Conservation (phyloP, 768 basidiomycete genomes). For the Hemileccinum rubropunctum region DNA sequence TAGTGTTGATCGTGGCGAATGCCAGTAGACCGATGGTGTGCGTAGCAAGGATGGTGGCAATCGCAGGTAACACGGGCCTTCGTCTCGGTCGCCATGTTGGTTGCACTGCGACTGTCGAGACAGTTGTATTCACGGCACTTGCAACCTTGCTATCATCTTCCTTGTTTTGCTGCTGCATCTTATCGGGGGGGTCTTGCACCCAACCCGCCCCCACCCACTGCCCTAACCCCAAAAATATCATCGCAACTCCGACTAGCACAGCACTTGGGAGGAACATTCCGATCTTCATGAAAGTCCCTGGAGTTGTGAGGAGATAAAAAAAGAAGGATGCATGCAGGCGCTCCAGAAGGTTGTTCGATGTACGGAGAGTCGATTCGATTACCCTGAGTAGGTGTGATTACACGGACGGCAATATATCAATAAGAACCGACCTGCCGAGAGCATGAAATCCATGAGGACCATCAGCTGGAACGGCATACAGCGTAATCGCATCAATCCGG, state of each 20-base stretch:
- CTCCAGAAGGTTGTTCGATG: slow-evolving; percentile 92
- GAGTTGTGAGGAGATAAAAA: slow-evolving; percentile 70
- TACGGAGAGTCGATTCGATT: slow-evolving; percentile 84
- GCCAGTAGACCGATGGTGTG: slow-evolving; percentile 53
- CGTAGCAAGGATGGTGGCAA: slow-evolving; percentile 53
- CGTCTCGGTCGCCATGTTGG: slow-evolving; percentile 28
- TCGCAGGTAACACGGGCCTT: slow-evolving; percentile 52
- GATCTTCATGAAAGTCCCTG: slow-evolving; percentile 78
- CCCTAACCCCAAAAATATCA: slow-evolving; percentile 81
- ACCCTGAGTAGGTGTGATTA: slow-evolving; percentile 43
- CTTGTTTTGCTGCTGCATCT: slow-evolving; percentile 1
- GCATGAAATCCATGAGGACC: slow-evolving; percentile 97
- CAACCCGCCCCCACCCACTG: slow-evolving; percentile 71
- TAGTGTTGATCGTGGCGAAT: slow-evolving; percentile 47
- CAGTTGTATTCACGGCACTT: background rate
- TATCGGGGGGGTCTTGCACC: slow-evolving; percentile 22
- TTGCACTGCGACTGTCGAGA: background rate
- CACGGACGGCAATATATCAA: background rate
- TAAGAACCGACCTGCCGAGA: slow-evolving; percentile 68
- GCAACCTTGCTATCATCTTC: slow-evolving; percentile 12
- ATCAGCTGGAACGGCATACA: slow-evolving; percentile 81
- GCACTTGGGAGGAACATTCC: slow-evolving; percentile 89
- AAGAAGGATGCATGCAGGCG: slow-evolving; percentile 97
- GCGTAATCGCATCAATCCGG: slow-evolving; percentile 90
- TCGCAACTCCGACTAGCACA: slow-evolving; percentile 76